phyloP scores from a whole-genome alignment of 2,329 filamentous ascomycete species.

The Verticillium albo-atrum region DNA sequence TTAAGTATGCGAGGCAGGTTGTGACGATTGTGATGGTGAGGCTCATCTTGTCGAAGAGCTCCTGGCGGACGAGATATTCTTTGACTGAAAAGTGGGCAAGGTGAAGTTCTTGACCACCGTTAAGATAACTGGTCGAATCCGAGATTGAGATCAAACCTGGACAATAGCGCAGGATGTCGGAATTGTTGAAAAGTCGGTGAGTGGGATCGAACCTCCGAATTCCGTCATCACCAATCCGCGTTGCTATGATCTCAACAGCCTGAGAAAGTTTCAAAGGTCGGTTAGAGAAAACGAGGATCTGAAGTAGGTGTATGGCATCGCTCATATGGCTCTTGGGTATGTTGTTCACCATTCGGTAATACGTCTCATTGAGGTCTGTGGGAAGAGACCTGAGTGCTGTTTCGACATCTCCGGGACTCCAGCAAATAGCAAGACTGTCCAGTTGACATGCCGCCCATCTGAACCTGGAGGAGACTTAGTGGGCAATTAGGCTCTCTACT shows the following conservation, averaged over 20 bases:
- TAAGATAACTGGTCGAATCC: neutral
- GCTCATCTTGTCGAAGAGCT: neutral
- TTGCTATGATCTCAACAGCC: slow-evolving; percentile 18
- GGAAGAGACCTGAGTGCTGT: neutral
- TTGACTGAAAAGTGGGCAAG: slow-evolving; percentile 20
- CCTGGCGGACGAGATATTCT: slow-evolving; percentile 13
- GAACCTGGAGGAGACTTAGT: neutral
- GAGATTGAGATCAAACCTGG: slow-evolving; percentile 11
- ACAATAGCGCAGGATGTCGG: slow-evolving; percentile 11
- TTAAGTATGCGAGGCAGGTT: too few relatives aligned
- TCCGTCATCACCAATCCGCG: slow-evolving; percentile 9
- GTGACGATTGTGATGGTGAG: neutral
- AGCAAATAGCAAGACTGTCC: neutral
- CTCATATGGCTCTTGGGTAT: slow-evolving; percentile 9
- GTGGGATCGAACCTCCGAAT: slow-evolving; percentile 8
- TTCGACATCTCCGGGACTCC: neutral
- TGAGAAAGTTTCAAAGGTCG: slow-evolving; percentile 13
- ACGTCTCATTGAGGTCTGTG: neutral
- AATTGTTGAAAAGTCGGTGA: slow-evolving; percentile 3
- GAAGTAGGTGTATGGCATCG: slow-evolving; percentile 12
- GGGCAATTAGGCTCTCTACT: neutral
- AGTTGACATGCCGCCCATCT: neutral
- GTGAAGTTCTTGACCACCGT: slow-evolving; percentile 7
- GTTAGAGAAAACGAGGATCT: slow-evolving; percentile 15
- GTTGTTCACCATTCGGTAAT: slow-evolving; percentile 1